phyloP scores from a whole-genome alignment of 2,329 filamentous ascomycete genomes.

The Colletotrichum plurivorum region DNA sequence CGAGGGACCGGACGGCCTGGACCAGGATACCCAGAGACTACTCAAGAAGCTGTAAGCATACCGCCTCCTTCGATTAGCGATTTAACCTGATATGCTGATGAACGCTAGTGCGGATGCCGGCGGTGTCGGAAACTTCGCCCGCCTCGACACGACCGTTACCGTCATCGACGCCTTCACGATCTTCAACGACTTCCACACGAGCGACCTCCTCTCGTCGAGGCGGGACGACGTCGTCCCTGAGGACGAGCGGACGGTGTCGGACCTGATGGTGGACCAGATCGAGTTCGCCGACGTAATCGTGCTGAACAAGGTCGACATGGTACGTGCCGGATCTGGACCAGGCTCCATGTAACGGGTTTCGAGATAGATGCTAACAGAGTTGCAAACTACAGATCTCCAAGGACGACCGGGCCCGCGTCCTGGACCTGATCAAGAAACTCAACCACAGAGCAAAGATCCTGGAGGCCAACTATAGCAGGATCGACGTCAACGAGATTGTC shows the following conservation, averaged over 20 bases:
- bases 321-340: slow-evolving; percentile 47
- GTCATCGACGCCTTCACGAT: slow-evolving; percentile 82
- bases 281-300: slow-evolving; percentile 83
- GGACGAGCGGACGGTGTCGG: slow-evolving; percentile 81
- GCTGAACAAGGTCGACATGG: slow-evolving; percentile 78
- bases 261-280: slow-evolving; percentile 83
- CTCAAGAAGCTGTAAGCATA: slow-evolving; percentile 53
- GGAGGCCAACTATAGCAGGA: slow-evolving; percentile 69
- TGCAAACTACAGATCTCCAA: slow-evolving; percentile 51
- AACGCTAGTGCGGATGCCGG: slow-evolving; percentile 65
- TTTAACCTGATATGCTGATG: not conserved
- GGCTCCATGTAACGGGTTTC: not conserved
- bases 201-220: slow-evolving; percentile 75
- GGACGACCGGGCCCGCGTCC: slow-evolving; percentile 60
- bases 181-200: slow-evolving; percentile 79
- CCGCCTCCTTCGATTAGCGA: slow-evolving; percentile 25
- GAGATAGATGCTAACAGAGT: not conserved
- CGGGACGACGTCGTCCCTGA: slow-evolving; percentile 74
- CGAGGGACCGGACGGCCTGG: slow-evolving; percentile 49
- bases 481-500: slow-evolving; percentile 75
- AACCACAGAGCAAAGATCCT: slow-evolving; percentile 78
- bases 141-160: slow-evolving; percentile 79
- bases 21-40: slow-evolving; percentile 52
- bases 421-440: slow-evolving; percentile 69
- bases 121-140: slow-evolving; percentile 75